These are phyloP conservation scores for Solanum chacoense DNA, from an alignment of 305 asterid species.

Conservation along the genomic window DNA sequence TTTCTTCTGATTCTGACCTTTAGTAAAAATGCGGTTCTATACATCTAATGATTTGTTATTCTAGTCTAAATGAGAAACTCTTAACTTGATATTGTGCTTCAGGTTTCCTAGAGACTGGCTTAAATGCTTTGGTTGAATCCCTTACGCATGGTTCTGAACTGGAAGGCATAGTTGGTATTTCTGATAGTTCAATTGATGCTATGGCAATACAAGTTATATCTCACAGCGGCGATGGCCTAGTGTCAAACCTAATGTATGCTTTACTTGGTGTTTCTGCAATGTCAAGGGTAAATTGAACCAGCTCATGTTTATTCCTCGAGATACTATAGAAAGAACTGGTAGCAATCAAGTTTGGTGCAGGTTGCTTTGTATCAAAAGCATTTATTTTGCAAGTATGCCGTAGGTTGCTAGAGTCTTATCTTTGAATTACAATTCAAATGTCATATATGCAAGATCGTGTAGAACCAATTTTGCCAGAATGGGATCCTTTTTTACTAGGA, in stretches of 20 bases:
- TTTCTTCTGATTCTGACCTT: not conserved
- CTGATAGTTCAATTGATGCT: conserved; percentile 48
- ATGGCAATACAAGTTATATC: conserved; percentile 64
- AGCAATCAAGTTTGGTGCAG: conserved; percentile 3
- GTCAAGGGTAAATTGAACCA: conserved; percentile 66
- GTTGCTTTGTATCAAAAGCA: not conserved
- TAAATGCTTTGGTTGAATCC: conserved; percentile 46
- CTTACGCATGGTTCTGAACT: conserved; percentile 24
- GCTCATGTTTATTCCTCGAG: conserved; percentile 9
- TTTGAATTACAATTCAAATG: not conserved
- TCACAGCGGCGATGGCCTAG: conserved; percentile 60
- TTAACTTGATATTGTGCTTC: conserved; percentile 3
- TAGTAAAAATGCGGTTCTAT: not conserved
- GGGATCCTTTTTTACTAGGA: not conserved
- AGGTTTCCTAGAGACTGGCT: conserved; percentile 71
- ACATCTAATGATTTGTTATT: not conserved
- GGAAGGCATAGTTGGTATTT: conserved; percentile 40
- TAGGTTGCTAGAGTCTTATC: not conserved
- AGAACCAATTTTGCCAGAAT: not conserved
- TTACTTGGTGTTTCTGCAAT: conserved; percentile 90
- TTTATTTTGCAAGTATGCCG: not conserved
- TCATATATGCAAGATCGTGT: not conserved
- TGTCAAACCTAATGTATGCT: conserved; percentile 75
- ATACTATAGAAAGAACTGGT: not conserved
- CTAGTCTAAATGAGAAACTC: not conserved